Evolutionary conservation across 1,139 yeast species (phyloP), one percentile per base, ranked within the genome.

Genomic region (Suhomyces kunorum): DNA sequence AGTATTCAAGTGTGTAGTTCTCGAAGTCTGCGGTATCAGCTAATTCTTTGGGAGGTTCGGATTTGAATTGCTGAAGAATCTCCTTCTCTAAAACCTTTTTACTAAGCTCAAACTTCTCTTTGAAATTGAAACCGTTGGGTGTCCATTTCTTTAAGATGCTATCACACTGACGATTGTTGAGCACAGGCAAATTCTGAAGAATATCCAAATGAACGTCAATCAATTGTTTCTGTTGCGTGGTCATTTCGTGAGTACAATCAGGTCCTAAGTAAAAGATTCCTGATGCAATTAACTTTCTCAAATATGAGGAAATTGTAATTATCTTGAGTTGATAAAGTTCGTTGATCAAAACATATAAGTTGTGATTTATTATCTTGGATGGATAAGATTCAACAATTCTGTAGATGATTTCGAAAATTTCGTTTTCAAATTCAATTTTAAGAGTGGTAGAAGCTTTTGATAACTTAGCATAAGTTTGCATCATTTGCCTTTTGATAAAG

Each of bases 241-340:
- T 28, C 14, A 33, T 23, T n/a, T 32, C 33, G 18, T 38, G 44
- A 13, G 45, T 50, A 8, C 49, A 41, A 3, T 56, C 61, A 1
- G 63, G 63, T 4, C 71, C 63, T 6, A 76, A 56, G 56, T 84
- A 87, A 37, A 88, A 76, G 0, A 87, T 70, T 4, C 96, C 97
- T 1, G 94, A 83, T 4, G 96, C 88, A 38, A 89, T 88, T 26
- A 88, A 64, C 48, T 83, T 79, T 53, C 96, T 67, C 43, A 88
- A 68, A 52, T 88, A 89, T 0, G 87, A 76, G 0, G 90, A 81
- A 2, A 84, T 75, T 1, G 78, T 65, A 23, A 83, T 71, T 18
- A 82, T 58, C 34, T 76, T 74, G 34, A 76, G 58, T 28, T 69
- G 73, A 36, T 74, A 71, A 8, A 84, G 58, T 52, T 80, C 85